Evolutionary conservation across 2,329 filamentous ascomycete species (phyloP).

Genomic region (Davidsoniella australis): DNA sequence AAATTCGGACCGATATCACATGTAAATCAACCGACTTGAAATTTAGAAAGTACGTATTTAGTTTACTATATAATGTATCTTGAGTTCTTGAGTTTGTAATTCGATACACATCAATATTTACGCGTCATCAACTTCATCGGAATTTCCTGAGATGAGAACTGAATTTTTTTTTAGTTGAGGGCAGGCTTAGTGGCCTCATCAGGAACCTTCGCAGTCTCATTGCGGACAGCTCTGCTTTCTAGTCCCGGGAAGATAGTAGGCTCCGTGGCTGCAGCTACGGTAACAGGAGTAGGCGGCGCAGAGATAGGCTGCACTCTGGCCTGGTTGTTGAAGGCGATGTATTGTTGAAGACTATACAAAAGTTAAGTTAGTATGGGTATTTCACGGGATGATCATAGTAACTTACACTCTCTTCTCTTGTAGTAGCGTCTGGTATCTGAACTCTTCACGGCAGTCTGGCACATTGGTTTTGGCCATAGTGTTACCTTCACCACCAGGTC

Average conservation of each 20-base stretch:
- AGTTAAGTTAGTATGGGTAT: background rate
- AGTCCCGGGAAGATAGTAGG: constrained; percentile 59
- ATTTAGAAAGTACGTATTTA: too few species aligned
- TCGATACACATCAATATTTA: too few species aligned
- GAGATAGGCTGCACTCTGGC: background rate
- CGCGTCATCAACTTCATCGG: too few species aligned
- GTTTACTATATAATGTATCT: too few species aligned
- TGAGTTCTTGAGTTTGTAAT: too few species aligned
- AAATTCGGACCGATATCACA: too few species aligned
- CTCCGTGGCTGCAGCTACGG: constrained; percentile 23
- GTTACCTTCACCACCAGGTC: constrained; percentile 70
- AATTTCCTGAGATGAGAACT: too few species aligned
- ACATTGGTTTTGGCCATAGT: constrained; percentile 93
- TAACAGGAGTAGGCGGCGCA: background rate
- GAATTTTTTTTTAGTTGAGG: too few species aligned
- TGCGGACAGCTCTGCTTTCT: constrained; percentile 33
- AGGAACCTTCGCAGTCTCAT: constrained; percentile 21
- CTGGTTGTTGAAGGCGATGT: constrained; percentile 11
- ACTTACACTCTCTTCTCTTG: constrained; percentile 73
- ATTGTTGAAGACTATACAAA: constrained; percentile 10
- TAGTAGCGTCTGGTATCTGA: constrained; percentile 68
- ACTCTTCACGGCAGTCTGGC: constrained; percentile 79
- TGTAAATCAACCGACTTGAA: too few species aligned
- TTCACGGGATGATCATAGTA: background rate
- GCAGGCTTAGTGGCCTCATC: background rate